Base-by-base conservation (phyloP, 192 early-diverging fungal species). In the Geranomyces variabilis region DNA sequence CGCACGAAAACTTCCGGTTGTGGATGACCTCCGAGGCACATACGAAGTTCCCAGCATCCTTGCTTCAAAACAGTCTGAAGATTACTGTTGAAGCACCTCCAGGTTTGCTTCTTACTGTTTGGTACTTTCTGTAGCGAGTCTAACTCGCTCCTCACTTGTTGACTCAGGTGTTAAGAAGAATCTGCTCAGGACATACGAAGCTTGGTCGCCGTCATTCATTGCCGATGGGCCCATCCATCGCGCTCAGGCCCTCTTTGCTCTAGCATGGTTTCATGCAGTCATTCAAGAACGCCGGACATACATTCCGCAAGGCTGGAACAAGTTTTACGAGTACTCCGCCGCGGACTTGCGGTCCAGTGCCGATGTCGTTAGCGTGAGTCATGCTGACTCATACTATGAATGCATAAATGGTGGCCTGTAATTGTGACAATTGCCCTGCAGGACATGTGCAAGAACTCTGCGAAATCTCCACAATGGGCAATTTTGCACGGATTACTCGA, bases 251-350 rank as follows among this genome's bases (percentile, higher is more conserved):
- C 66, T 88, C 22, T 87, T 88, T 70, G 78, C 78, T 0, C 74
- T 88, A 14, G 81, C 85, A 7, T 88, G 87, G 87, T 85, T 84
- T 71, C 87, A 88, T 70, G 83, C 85, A 0, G 78, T 88, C 10
- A 70, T 88, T 30, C 87, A 88, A 64, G 87, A 88, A 63, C 72
- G 87, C 3, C 46, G 87, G 21, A 83, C 73, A 14, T 88, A 83
- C 67, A 83, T 88, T 59, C 87, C 87, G 13, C 84, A 87, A 75
- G 87, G 85, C 9, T 88, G 87, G 87, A 83, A 77, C 51, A 88
- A 88, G 65, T 86, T 87, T 46, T 88, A 88, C 63, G 87, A 88
- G 68, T 88, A 84, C 71, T 85, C 83, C 8, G 74, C 79, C 29
- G 83, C 85, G 0, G 87, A 88, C 70, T 66, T 88, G 61, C 60